A percentile compares a stretch with the other conserved stretches of the same genome.
Evolutionary conservation across 352 stramenopile species (phyloP).

Genomic region (Stephanocyclus meneghinianus): DNA sequence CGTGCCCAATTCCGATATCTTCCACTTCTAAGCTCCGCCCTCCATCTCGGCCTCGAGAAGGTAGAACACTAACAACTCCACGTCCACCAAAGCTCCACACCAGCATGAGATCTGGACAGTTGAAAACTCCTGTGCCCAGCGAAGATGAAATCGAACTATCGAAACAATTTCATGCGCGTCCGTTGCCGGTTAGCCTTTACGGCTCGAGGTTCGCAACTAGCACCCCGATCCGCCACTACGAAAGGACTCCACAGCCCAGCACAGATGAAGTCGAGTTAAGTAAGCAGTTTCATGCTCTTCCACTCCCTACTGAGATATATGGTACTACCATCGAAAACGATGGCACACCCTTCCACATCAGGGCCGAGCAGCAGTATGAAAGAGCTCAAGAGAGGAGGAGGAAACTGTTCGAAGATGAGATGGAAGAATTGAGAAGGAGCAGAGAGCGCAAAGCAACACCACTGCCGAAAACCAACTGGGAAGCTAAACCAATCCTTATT

Average conservation of each 20-base stretch:
- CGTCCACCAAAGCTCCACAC: conserved; percentile 19
- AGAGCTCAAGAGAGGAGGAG: conserved; percentile 24
- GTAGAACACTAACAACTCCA: conserved; percentile 23
- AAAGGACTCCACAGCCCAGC: neutral
- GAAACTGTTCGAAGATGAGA: conserved; percentile 8
- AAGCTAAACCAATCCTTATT: conserved; percentile 10
- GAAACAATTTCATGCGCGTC: conserved; percentile 28
- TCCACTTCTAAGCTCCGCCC: neutral
- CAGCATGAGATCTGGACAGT: conserved; percentile 1
- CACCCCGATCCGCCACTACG: neutral
- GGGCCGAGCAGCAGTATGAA: conserved; percentile 23
- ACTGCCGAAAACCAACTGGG: conserved; percentile 26
- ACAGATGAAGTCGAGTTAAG: neutral
- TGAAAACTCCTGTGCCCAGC: conserved; percentile 14
- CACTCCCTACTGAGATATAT: conserved; percentile 2
- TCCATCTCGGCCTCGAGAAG: neutral
- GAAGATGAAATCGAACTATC: conserved; percentile 34
- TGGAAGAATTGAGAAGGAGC: conserved; percentile 7
- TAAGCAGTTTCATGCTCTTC: conserved; percentile 9
- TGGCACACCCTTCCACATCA: conserved; percentile 24
- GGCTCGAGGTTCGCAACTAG: neutral
- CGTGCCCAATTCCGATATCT: conserved; percentile 6
- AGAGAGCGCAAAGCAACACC: conserved; percentile 26
- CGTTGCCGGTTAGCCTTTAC: conserved; percentile 14
- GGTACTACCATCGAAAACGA: neutral